Evolutionary conservation across 2,329 filamentous ascomycete genomes (phyloP).

Genomic region (Exophiala spinifera): DNA sequence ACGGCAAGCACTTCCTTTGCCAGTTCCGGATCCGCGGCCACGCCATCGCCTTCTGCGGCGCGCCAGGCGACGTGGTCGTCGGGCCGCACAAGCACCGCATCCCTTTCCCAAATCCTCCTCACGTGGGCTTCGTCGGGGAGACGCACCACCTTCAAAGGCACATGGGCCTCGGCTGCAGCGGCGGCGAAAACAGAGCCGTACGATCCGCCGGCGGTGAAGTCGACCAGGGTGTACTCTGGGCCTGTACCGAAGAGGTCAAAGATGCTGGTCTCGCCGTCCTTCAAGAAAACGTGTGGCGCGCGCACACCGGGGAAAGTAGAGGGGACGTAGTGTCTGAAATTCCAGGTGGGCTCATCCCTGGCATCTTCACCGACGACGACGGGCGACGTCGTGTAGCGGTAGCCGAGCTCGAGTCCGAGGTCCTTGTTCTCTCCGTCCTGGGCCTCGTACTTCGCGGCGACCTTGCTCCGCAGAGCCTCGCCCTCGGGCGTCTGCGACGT

Average conservation of each 20-base stretch:
- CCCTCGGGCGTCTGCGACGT: background rate
- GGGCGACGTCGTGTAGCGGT: constrained; percentile 22
- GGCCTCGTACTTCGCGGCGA: too few relatives aligned
- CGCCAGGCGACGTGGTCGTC: background rate
- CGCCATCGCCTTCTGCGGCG: too few relatives aligned
- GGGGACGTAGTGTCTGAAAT: constrained; percentile 26
- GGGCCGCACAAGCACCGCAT: background rate
- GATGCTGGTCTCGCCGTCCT: constrained; percentile 29
- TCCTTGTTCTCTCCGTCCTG: constrained; percentile 17
- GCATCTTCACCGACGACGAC: constrained; percentile 17
- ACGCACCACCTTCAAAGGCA: background rate
- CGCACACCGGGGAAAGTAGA: constrained; percentile 33
- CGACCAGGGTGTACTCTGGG: constrained; percentile 3
- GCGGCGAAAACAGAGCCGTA: background rate
- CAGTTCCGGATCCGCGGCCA: too few relatives aligned
- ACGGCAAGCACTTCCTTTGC: too few relatives aligned
- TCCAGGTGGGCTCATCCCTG: constrained; percentile 19
- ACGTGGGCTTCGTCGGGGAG: background rate
- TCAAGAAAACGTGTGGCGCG: constrained; percentile 34
- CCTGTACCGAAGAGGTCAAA: constrained; percentile 30
- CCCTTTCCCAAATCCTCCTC: background rate
- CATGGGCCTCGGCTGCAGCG: background rate
- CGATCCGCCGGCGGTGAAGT: constrained; percentile 11
- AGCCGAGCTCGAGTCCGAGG: constrained; percentile 27
- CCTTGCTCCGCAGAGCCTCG: constrained; percentile 3